phyloP scores from a whole-genome alignment of 2,329 filamentous ascomycete species.

The Colletotrichum lentis region DNA sequence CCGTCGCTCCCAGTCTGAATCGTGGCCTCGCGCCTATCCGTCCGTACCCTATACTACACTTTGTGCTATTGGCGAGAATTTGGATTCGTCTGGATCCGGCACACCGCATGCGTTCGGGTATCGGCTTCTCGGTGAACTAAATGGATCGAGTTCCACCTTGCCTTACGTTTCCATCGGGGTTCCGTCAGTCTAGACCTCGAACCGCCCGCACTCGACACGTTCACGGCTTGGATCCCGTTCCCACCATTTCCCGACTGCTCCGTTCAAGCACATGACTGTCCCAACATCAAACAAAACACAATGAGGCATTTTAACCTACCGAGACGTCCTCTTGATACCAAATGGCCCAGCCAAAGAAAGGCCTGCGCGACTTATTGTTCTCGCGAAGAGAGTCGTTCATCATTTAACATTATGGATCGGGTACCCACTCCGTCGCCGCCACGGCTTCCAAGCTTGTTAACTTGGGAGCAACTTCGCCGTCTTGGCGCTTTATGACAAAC shows the following conservation, averaged over 20 bases:
- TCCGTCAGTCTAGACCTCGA: conserved; percentile 25
- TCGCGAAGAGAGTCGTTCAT: conserved; percentile 1
- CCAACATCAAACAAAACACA: not conserved
- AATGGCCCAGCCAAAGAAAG: not conserved
- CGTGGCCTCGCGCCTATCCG: not conserved
- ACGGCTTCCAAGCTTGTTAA: conserved; percentile 25
- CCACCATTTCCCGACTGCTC: conserved; percentile 19
- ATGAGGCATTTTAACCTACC: conserved; percentile 24
- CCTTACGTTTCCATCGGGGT: conserved; percentile 26
- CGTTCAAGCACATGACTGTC: conserved; percentile 13
- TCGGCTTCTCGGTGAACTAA: conserved; percentile 6
- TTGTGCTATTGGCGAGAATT: not conserved
- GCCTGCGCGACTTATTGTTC: conserved; percentile 16
- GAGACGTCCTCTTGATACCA: not conserved
- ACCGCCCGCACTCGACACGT: conserved; percentile 13
- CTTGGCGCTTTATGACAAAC: conserved; percentile 31
- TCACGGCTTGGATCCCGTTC: not conserved
- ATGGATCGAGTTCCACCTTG: conserved; percentile 12
- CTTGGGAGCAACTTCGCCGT: not conserved
- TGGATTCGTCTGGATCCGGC: not conserved
- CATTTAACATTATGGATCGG: conserved; percentile 29
- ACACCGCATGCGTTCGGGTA: conserved; percentile 4
- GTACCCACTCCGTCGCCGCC: conserved; percentile 19
- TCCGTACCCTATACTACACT: not conserved
- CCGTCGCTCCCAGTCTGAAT: not conserved